Evolutionary conservation across 192 early-diverging fungal genomes (phyloP).

Genomic region (Coemansia sp.): DNA sequence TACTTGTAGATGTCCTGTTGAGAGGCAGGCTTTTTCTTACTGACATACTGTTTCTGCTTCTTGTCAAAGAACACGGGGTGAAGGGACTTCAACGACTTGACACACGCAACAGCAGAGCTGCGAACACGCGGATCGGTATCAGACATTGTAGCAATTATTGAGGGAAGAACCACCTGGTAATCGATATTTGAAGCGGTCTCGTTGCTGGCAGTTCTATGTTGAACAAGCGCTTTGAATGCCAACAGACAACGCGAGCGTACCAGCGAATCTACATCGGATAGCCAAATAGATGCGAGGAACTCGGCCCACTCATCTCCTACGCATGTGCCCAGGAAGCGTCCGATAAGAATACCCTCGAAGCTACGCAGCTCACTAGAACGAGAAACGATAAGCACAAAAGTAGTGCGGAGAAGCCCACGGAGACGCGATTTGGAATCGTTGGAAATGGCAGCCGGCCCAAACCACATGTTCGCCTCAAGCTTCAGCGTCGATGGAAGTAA

Average conservation of each 20-base stretch:
- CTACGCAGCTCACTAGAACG: slow-evolving; percentile 13
- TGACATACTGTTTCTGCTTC: slow-evolving; percentile 21
- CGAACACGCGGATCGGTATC: slow-evolving; percentile 63
- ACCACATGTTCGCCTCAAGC: slow-evolving; percentile 30
- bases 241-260: slow-evolving; percentile 58
- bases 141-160: slow-evolving; percentile 66
- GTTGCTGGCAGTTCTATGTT: slow-evolving; percentile 15
- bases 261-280: slow-evolving; percentile 6
- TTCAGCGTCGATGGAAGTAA: slow-evolving; percentile 4
- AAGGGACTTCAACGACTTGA: slow-evolving; percentile 54
- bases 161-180: slow-evolving; percentile 70
- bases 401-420: slow-evolving; percentile 21
- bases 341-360: slow-evolving; percentile 32
- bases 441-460: background rate
- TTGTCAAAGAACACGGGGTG: slow-evolving; percentile 20
- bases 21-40: slow-evolving; percentile 8
- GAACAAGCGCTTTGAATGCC: slow-evolving; percentile 57
- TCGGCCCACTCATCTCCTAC: slow-evolving; percentile 44
- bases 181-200: slow-evolving; percentile 39
- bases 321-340: slow-evolving; percentile 27
- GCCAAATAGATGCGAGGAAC: slow-evolving; percentile 46
- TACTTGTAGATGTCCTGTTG: slow-evolving; percentile 56
- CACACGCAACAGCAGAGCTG: slow-evolving; percentile 60
- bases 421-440: slow-evolving; percentile 10
- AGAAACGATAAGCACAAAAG: slow-evolving; percentile 15